Conservation (phyloP, 2,329 filamentous ascomycete genomes). For the Cercospora sesami region DNA sequence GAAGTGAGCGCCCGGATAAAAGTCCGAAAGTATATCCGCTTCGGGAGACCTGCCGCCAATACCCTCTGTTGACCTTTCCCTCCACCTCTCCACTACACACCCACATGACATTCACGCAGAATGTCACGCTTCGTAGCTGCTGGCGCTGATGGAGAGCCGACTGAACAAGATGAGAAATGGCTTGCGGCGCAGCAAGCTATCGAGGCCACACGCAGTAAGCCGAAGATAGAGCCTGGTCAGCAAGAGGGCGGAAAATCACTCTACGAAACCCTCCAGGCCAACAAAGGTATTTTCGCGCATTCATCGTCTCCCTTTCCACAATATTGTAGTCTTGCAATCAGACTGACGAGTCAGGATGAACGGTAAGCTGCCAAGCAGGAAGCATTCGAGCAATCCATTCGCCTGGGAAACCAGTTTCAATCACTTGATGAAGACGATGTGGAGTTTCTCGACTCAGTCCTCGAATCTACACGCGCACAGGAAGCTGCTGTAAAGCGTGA, state of each 20-base stretch:
- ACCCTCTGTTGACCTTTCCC: background rate
- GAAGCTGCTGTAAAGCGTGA: constrained; percentile 60
- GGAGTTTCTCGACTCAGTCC: constrained; percentile 66
- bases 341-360: constrained; percentile 33
- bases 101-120: background rate
- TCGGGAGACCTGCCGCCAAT: background rate
- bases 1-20: background rate
- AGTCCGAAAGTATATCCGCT: background rate
- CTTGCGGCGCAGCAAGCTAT: constrained; percentile 67
- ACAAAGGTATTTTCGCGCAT: constrained; percentile 62
- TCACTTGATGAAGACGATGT: constrained; percentile 76
- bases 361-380: constrained; percentile 72
- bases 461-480: constrained; percentile 58
- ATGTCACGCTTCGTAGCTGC: constrained; percentile 57
- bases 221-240: constrained; percentile 52
- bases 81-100: background rate
- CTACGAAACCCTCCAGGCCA: constrained; percentile 75
- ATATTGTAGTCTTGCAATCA: background rate
- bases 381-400: constrained; percentile 71
- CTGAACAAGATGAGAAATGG: constrained; percentile 47
- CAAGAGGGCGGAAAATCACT: constrained; percentile 61
- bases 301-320: background rate
- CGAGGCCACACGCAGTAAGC: constrained; percentile 59
- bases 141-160: constrained; percentile 47
- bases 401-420: constrained; percentile 74